Base-by-base conservation (phyloP, 495 filamentous ascomycete species). In the Usnea hakonensis region DNA sequence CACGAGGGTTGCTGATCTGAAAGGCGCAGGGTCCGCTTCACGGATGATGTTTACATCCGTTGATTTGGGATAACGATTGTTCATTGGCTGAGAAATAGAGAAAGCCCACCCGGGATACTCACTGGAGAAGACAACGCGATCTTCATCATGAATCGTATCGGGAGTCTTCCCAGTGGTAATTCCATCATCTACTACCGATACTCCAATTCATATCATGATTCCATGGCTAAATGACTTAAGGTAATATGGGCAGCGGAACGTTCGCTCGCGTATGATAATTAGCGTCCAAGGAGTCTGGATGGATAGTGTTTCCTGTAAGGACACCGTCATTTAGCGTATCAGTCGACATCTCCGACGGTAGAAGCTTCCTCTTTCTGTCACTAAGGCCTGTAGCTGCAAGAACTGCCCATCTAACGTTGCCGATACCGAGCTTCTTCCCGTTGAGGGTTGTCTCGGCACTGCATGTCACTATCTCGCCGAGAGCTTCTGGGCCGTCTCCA, bases 391-490 rank as follows among this genome's bases (percentile, higher is more conserved):
- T 76, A 30, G 81, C 81, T 35, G 73, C 72, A 37, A 83, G 63
- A 44, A 82, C 77, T 10, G 79, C 75, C 80, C 79, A 83, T 37
- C 79, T 75, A 10, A 83, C 58, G 13, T 74, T 68, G 58, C 74
- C 71, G 37, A 83, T 70, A 2, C 79, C 79, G 10, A 83, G 55
- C 23, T 69, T 71, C 41, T 70, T 75, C 21, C 76, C 73, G 35
- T 67, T 62, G 52, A 79, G 54, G 0, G 57, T 50, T 32, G 64
- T 69, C 23, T 76, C 73, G 4, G 78, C 68, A 60, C 78, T 79
- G 57, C 76, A 79, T 3, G 77, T 76, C 44, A 82, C 60, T n/a
- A 83, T 73, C 61, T 82, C 81, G 17, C 79, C 81, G 32, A 82
- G 57, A 16, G 77, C 75, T 32, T 76, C 77, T 17, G 78, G 78